These are phyloP conservation scores for Sclerotinia nivalis DNA, from an alignment of 2,329 filamentous ascomycete genomes.

Conservation along the genomic window DNA sequence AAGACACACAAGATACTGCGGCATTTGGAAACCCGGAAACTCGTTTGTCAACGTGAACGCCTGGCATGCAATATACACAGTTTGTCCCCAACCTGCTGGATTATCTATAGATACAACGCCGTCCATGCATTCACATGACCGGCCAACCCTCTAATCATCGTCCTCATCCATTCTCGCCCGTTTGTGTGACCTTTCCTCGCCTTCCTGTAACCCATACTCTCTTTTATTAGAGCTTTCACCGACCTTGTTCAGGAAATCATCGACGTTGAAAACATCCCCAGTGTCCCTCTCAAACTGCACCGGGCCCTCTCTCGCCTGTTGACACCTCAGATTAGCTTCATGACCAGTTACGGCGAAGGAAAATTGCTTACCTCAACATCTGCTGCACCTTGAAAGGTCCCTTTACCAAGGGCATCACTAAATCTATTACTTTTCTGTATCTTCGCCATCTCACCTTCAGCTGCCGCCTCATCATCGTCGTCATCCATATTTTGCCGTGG, in stretches of 20 bases:
- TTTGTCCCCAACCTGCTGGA: background rate
- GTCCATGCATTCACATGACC: background rate
- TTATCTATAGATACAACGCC: slow-evolving; percentile 1
- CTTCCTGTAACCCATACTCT: slow-evolving; percentile 73
- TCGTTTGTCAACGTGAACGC: background rate
- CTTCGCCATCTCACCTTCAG: slow-evolving; percentile 79
- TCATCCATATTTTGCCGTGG: slow-evolving; percentile 74
- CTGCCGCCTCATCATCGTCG: slow-evolving; percentile 75
- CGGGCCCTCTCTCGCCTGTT: slow-evolving; percentile 76
- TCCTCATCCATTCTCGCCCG: slow-evolving; percentile 78
- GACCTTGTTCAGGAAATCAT: slow-evolving; percentile 86
- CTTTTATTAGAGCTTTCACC: slow-evolving; percentile 65
- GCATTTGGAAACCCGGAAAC: background rate
- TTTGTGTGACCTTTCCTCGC: slow-evolving; percentile 61
- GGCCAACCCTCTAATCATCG: slow-evolving; percentile 39
- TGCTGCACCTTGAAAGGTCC: slow-evolving; percentile 85
- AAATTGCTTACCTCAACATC: slow-evolving; percentile 69
- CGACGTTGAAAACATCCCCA: slow-evolving; percentile 87
- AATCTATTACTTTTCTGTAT: slow-evolving; percentile 86
- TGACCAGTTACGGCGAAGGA: background rate
- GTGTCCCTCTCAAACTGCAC: slow-evolving; percentile 95
- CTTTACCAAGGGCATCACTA: slow-evolving; percentile 76
- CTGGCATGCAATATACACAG: slow-evolving; percentile 3
- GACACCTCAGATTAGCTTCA: slow-evolving; percentile 23
- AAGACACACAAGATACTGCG: background rate